Evolutionary conservation across 768 basidiomycete genomes (phyloP), one percentile per base, ranked within the genome.

Genomic region (Lentinula detonsa): DNA sequence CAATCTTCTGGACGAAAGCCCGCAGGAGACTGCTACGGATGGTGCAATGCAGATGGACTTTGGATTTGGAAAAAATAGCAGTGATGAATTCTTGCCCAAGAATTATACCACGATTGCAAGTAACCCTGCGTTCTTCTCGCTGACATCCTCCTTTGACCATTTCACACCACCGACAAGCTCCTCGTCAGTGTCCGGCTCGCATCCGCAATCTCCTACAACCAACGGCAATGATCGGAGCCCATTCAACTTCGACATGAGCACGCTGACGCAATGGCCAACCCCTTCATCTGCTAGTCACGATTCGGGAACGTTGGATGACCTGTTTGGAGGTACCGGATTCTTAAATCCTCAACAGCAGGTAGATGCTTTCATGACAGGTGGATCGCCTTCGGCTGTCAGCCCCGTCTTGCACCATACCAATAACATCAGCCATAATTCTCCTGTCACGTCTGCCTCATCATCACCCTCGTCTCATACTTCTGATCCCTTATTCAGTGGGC

Each of bases 111-210:
- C 89, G 10, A 86, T 95, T 61, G 91, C 91, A 54, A 86, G 81
- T 73, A 93, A 93, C 64, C 91, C 92, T 1, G 80, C 86, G 74
- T 93, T 88, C 77, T 91, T 90, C 78, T 90, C 91, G n/a, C 88
- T 88, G 69, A 82, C 86, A 15, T 81, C 84, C 18, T 72, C 75
- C 6, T 85, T 81, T 64, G 86, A 87, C 62, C 66, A 74, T 39
- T 70, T 74, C 15, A 67, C 75, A 10, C 70, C 74, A 13, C 64
- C 69, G 31, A 62, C 61, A 21, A 65, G 62, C 35, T 28, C 57
- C 1, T 50, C 46, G 13, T 50, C 64, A 48, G 57, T 65, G 28
- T 62, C 66, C 60, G 18, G 52, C 10, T 46, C 63, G 1, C 33
- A 55, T 16, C 51, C 49, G 46, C 53, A 34, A 50, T 35, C 57